Evolutionary conservation across 2,329 filamentous ascomycete species (phyloP), one percentile per base, ranked within the genome.

Genomic region (Aspergillus sp.): DNA sequence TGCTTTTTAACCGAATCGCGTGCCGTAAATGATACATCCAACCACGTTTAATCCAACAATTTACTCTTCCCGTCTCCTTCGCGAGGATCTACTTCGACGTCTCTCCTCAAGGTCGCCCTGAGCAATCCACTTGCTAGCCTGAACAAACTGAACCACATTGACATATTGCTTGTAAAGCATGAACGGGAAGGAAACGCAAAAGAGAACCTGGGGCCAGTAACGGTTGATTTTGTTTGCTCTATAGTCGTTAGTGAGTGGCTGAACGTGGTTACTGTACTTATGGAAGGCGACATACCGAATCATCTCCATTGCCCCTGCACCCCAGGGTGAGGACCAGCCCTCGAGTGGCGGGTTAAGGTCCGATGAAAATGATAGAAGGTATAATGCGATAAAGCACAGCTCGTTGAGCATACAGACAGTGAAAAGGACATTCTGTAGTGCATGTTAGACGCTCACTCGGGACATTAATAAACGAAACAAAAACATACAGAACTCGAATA

Each of bases 371-470:
- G 93, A 97, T 58, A 99, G 88, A 54, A 99, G 89, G 80, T 99
- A 99, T 61, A 99, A 86, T 24, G 91, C 93, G 72, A 99, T 97
- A 83, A 99, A 99, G 84, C 97, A 99, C 63, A 93, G 79, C 78
- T 99, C 95, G 76, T 99, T 99, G 64, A 96, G 79, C 57, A 86
- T 83, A 80, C 95, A 99, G 77, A 91, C 90, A 60, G 90, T 77
- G 79, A 99, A 99, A 43, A 99, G 84, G 47, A 99, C 93, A 55
- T 82, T 89, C 93, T 97, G 65, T 45, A 24, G 14, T 5, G 31
- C 21, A 15, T 9, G 55, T 66, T 45, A n/a, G 12, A 35, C 24
- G 4, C 23, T 33, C 21, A 23, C 6, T n/a, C 6, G 7, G 11
- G 9, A 24, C 11, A n/a, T 39, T 35, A 4, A 52, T 21, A 7